These are phyloP conservation scores for Neocallimastix lanati DNA, from an alignment of 192 early-diverging fungal genomes.

Conservation along the genomic window DNA sequence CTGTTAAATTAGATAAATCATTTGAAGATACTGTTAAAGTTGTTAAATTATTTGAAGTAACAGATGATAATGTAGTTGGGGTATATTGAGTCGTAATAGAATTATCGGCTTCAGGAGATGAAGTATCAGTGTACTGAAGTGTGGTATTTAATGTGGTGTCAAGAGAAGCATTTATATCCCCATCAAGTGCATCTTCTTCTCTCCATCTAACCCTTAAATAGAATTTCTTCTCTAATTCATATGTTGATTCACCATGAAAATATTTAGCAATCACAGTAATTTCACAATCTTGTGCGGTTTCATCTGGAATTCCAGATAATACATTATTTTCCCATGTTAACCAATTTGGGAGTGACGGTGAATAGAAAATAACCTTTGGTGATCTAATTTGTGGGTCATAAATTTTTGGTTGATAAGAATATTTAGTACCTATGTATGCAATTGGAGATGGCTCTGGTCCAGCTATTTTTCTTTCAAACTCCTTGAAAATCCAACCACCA, in stretches of 20 bases:
- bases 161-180: background rate
- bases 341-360: slow-evolving; percentile 51
- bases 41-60: too few relatives aligned
- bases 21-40: background rate
- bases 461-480: slow-evolving; percentile 49
- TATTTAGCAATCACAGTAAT: slow-evolving; percentile 49
- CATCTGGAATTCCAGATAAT: slow-evolving; percentile 37
- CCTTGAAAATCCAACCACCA: slow-evolving; percentile 49
- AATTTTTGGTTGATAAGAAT: slow-evolving; percentile 46
- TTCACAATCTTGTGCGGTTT: slow-evolving; percentile 31
- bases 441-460: slow-evolving; percentile 35
- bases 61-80: background rate
- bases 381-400: slow-evolving; percentile 60
- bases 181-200: background rate
- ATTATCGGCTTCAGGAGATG: background rate
- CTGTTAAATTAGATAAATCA: background rate
- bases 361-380: slow-evolving; percentile 50
- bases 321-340: slow-evolving; percentile 55
- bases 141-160: background rate
- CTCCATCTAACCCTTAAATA: background rate
- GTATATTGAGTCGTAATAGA: background rate
- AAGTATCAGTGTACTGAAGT: background rate
- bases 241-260: background rate
- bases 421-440: slow-evolving; percentile 38
- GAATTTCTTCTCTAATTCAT: background rate